Base-by-base conservation (phyloP, 495 filamentous ascomycete genomes). In the Penicillium cinerascens region DNA sequence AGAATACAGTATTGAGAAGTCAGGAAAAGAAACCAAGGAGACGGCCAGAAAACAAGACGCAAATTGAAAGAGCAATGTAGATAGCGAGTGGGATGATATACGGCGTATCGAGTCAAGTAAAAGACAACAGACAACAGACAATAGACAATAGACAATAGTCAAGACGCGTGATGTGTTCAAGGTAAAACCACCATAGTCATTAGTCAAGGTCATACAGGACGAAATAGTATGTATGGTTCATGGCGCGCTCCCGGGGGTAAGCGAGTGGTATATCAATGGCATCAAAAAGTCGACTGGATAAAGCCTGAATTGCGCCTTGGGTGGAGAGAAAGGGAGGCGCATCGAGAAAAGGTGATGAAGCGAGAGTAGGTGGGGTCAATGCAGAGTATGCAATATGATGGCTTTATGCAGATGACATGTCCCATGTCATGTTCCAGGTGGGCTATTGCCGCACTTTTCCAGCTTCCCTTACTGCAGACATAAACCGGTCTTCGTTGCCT, bases 401-500 rank as follows among this genome's bases (percentile, higher is more conserved):
- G 41, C 41, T 36, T 15, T 20, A 17, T 29, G 36, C 16, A 33
- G 29, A 33, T 10, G 29, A 33, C 10, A 11, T 33, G 29, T 33
- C 29, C 2, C 9, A 33, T 33, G 29, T 10, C 29, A 33, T 33
- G 29, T 33, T 11, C 29, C 11, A 33, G 11, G 29, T 33, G 11
- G 29, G 43, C 21, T 45, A 54, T 51, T 63, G 45, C 44, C 76
- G 73, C 22, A 80, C 83, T 65, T 88, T 91, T 29, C 88, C 87
- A 11, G 86, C 87, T 16, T 75, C 78, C 52, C 86, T 73, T n/a
- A 92, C 81, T 42, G 71, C 72, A 22, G 66, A 62, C 74, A 92
- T 87, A 67, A 91, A 91, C 1, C 77, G 77, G 49, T 92, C 87
- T 49, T 86, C 84, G 38, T 73, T 71, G 1, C 84, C 78, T 44